Evolutionary conservation across 805 yeast species (phyloP).

Genomic region (Candida wancherniae): DNA sequence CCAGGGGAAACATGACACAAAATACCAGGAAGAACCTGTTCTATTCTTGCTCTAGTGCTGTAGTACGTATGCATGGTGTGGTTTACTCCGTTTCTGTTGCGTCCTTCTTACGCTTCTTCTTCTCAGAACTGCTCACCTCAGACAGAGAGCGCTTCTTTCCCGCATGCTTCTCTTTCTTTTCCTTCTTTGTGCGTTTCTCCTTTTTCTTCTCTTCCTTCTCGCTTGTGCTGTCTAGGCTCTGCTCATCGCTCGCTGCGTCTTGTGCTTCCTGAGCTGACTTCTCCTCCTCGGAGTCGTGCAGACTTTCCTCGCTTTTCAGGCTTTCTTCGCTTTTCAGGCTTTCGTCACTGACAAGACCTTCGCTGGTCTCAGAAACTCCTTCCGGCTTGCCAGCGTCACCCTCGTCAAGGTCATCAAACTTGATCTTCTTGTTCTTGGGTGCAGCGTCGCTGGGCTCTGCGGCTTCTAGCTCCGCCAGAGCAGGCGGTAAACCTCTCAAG

Average conservation of each 20-base stretch:
- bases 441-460: slow-evolving; percentile 8
- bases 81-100: slow-evolving; percentile 1
- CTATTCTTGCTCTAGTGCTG: no score
- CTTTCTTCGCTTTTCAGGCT: slow-evolving; percentile 5
- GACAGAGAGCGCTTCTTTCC: no score
- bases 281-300: slow-evolving; percentile 3
- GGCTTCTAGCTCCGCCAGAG: slow-evolving; percentile 21
- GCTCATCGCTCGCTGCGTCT: slow-evolving; percentile 18
- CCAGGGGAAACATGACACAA: no score
- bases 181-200: slow-evolving; percentile 16
- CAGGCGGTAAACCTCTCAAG: slow-evolving; percentile 75
- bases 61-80: no score
- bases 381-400: slow-evolving; percentile 8
- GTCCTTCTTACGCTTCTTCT: slow-evolving; percentile 4
- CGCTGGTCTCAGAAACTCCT: slow-evolving; percentile 11
- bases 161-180: slow-evolving; percentile 9
- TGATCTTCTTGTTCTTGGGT: slow-evolving; percentile 22
- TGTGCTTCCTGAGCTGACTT: slow-evolving; percentile 10
- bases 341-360: slow-evolving; percentile 5
- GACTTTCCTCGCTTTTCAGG: neutral
- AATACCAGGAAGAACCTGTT: no score
- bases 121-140: no score
- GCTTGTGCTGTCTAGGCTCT: slow-evolving; percentile 23
- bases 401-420: slow-evolving; percentile 20
- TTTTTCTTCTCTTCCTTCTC: slow-evolving; percentile 25